Evolutionary conservation across 169 alveolate species (phyloP).

Genomic region (Eimeria falciformis): DNA sequence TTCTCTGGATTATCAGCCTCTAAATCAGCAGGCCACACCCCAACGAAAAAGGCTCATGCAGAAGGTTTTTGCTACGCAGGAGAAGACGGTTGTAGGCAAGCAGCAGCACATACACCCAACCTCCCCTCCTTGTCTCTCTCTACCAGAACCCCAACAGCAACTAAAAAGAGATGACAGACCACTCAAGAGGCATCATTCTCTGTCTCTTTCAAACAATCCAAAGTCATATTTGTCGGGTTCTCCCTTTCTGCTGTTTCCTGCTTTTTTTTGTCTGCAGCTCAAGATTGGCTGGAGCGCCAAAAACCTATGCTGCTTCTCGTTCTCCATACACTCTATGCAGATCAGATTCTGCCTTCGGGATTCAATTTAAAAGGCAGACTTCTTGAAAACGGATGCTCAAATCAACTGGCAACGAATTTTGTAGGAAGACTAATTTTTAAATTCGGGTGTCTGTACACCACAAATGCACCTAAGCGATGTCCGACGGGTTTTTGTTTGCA

Average conservation of each 20-base stretch:
- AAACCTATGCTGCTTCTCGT: background rate
- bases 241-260: background rate
- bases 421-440: background rate
- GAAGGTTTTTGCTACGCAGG: too few relatives aligned
- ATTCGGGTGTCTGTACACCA: too few relatives aligned
- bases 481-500: too few relatives aligned
- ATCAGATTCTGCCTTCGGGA: slow-evolving; percentile 39
- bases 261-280: slow-evolving; percentile 1
- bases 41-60: too few relatives aligned
- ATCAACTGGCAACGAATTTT: background rate
- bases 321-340: slow-evolving; percentile 35
- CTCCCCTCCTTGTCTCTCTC: background rate
- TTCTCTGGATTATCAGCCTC: too few relatives aligned
- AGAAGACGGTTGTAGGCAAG: too few relatives aligned
- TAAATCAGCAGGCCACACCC: too few relatives aligned
- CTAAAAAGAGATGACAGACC: too few relatives aligned
- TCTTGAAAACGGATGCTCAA: slow-evolving; percentile 41
- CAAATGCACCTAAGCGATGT: too few relatives aligned
- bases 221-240: background rate
- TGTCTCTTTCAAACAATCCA: background rate
- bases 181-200: background rate
- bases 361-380: slow-evolving; percentile 63
- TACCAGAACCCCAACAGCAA: slow-evolving; percentile 5
- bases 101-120: background rate
- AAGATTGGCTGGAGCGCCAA: background rate